A percentile compares a stretch with the other conserved stretches of the same genome.
phyloP scores from a whole-genome alignment of 2,329 filamentous ascomycete species.

The Furcasterigmium sp. region DNA sequence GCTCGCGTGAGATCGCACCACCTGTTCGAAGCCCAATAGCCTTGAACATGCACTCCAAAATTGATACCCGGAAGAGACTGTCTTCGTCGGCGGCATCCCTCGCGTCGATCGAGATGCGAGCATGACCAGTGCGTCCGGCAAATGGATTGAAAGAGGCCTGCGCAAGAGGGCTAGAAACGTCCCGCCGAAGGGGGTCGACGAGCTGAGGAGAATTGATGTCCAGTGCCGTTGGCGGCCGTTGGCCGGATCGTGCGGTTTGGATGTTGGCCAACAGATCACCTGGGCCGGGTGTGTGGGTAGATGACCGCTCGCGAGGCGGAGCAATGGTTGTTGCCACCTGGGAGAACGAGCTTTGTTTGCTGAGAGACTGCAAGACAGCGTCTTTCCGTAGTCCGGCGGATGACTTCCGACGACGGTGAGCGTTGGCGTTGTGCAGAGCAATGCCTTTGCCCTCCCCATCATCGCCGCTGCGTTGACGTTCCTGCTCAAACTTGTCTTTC shows the following conservation, averaged over 20 bases:
- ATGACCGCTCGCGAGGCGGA: conserved; percentile 33
- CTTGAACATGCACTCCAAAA: conserved; percentile 94
- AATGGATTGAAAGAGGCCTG: conserved; percentile 53
- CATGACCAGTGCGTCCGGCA: conserved; percentile 38
- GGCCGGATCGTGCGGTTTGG: conserved; percentile 60
- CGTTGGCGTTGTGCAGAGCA: conserved; percentile 77
- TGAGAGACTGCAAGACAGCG: conserved; percentile 65
- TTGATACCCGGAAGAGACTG: conserved; percentile 79
- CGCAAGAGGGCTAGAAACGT: conserved; percentile 36
- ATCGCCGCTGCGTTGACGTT: conserved; percentile 73
- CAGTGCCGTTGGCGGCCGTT: conserved; percentile 27
- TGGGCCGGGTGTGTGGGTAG: conserved; percentile 52
- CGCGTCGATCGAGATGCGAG: conserved; percentile 53
- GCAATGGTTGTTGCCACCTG: conserved; percentile 33
- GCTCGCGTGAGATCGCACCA: conserved; percentile 59
- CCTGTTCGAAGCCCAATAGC: conserved; percentile 76
- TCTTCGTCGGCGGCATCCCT: conserved; percentile 87
- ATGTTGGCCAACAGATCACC: conserved; percentile 79
- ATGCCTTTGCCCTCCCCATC: conserved; percentile 90
- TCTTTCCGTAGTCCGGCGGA: conserved; percentile 75
- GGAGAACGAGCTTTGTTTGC: conserved; percentile 39
- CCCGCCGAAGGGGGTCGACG: conserved; percentile 17
- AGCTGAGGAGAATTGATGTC: conserved; percentile 15
- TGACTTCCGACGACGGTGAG: conserved; percentile 63
- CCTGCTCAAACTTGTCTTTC: conserved; percentile 87